phyloP scores from a whole-genome alignment of 208 protist species.

The Novymonas esmeraldas region DNA sequence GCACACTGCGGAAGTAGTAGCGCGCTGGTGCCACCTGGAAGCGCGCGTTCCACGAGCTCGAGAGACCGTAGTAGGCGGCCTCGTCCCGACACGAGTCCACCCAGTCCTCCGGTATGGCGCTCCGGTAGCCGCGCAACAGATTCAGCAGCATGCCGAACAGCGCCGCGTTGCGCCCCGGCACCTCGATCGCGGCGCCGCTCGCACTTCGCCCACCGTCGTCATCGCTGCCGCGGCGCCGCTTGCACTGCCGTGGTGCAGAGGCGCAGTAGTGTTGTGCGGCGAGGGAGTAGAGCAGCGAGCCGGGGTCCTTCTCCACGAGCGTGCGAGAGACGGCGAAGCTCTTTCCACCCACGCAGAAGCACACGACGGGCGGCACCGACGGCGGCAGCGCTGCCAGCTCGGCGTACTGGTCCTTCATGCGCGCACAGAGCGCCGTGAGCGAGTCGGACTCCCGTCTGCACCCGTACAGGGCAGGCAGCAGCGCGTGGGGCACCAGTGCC shows the following conservation, averaged over 20 bases:
- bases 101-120: constrained; percentile 43
- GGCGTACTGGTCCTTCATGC: constrained; percentile 14
- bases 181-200: constrained; percentile 20
- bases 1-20: constrained; percentile 41
- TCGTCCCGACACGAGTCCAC: constrained; percentile 46
- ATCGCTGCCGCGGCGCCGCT: not conserved
- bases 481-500: not conserved
- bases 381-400: constrained; percentile 35
- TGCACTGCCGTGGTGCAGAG: not conserved
- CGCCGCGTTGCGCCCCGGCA: constrained; percentile 37
- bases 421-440: constrained; percentile 8
- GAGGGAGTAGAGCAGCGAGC: constrained; percentile 69
- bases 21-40: constrained; percentile 10
- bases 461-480: not conserved
- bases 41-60: constrained; percentile 37
- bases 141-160: constrained; percentile 66
- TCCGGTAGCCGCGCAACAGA: constrained; percentile 60
- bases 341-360: constrained; percentile 47
- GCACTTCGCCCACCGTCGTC: not conserved
- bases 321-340: constrained; percentile 44
- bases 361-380: constrained; percentile 50
- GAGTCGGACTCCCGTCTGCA: constrained; percentile 3
- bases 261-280: constrained; percentile 34
- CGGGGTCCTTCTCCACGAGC: constrained; percentile 54
- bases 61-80: constrained; percentile 61